Evolutionary conservation across 164 flowering plant species (phyloP), one percentile per base, ranked within the genome.

Genomic region (Piper betle): DNA sequence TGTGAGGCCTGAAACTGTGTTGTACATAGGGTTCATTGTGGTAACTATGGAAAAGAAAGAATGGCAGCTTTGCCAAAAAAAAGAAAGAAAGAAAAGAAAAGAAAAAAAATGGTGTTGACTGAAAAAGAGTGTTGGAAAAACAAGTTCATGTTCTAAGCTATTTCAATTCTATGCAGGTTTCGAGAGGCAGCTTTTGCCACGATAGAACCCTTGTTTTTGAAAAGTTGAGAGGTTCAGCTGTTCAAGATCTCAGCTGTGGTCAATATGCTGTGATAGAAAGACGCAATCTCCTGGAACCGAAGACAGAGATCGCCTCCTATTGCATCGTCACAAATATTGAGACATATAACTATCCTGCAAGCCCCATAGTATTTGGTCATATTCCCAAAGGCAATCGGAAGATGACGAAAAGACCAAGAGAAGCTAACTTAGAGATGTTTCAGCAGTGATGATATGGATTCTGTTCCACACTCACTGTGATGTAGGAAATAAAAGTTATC

Each of bases 241-340:
- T 84, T 58, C 67, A 79, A 64, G 85, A 84, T 50, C 63, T 73
- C 40, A 33, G 68, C 39, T 82, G 84, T 59, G 96, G 96, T 16
- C 84, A 81, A 67, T 73, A 59, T 66, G 84, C 79, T 33, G 63
- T 76, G 20, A 55, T 84, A 1, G 90, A 82, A 74, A 80, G 71
- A 59, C 78, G 69, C 65, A 57, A 50, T 53, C 55, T 66, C 42
- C 52, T 60, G 37, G 52, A 72, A 25, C 84, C 91, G 3, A 81
- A 71, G 61, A 74, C 74, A 5, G 92, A 86, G 52, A 66, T 69
- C 57, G 69, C 80, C 4, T 67, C 70, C 13, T 80, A 79, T 66
- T 90, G 88, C 59, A 73, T 86, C n/a, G 84, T 77, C 12, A 91
- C 94, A 64, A 86, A 80, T 68, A 52, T 86, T 43, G 60, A 73